Base-by-base conservation (phyloP, 2,329 filamentous ascomycete genomes). In the Colletotrichum cereale region DNA sequence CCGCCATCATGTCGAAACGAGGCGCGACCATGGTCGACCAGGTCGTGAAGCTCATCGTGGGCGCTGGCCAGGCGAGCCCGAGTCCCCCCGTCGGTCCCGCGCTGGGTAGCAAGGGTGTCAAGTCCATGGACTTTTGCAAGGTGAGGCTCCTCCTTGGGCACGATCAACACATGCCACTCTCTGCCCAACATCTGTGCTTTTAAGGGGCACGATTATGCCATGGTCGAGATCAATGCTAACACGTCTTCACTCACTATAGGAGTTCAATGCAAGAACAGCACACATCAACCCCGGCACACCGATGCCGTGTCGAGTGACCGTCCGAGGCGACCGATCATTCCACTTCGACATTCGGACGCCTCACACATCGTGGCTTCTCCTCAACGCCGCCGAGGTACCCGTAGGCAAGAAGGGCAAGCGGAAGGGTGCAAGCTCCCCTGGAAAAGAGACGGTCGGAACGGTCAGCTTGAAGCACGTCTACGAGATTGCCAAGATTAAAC, bases 111-210 rank as follows among this genome's bases (percentile, higher is more conserved):
- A 98, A 98, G 86, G 96, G 96, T 87, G 93, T 99, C 74, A 99
- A 99, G 87, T 97, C 93, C 70, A 99, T 99, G 92, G 96, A 99
- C 84, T 99, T 98, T 82, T 98, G 96, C 90, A 98, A 98, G 89
- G 96, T 97, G 73, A 73, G 82, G 38, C 67, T 66, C 31, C 16
- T 55, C 62, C 36, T 53, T 50, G 50, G 65, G 47, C 55, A 52
- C 52, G 69, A 57, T 66, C 40, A 69, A 57, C 26, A 63, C 63
- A 64, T 76, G 63, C 52, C 58, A 68, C 63, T n/a, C 42, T 56
- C n/a, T 67, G 52, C 62, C 73, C 71, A 65, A 67, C 26, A 47
- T 64, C 34, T 21, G n/a, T 70, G 42, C 62, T 62, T 71, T 56
- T 38, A 26, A 56, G 60, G 65, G 64, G 29, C 38, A 11, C 31